Conservation (phyloP, 2,329 filamentous ascomycete genomes). For the Sporothrix curviconia region DNA sequence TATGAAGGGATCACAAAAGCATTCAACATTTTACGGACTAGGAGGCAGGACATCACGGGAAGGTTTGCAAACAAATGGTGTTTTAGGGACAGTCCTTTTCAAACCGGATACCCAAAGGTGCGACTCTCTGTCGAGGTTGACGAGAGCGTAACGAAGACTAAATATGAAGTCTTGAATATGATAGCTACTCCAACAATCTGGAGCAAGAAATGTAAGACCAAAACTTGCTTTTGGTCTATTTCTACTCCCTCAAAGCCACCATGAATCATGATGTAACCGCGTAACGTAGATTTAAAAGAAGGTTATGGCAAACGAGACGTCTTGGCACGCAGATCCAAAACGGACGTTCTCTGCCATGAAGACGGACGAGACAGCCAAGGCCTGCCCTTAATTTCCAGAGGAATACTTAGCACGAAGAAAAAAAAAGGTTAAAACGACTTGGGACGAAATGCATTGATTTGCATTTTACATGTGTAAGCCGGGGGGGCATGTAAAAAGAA, state of each 20-base stretch:
- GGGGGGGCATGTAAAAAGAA: neutral
- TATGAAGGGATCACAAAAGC: slow-evolving; percentile 13
- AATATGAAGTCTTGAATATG: neutral
- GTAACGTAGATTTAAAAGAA: neutral
- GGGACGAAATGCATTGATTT: neutral
- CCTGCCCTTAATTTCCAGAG: neutral
- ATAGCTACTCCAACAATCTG: neutral
- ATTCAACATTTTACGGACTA: slow-evolving; percentile 18
- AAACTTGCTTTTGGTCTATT: neutral
- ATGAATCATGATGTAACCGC: neutral
- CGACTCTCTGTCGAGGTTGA: neutral
- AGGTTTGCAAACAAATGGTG: slow-evolving; percentile 10
- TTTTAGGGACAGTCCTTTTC: slow-evolving; percentile 18
- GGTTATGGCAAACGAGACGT: neutral
- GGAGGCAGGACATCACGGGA: neutral
- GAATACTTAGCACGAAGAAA: neutral
- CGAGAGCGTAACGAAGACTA: neutral
- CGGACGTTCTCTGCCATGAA: neutral
- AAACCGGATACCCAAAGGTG: slow-evolving; percentile 18
- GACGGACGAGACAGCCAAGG: neutral
- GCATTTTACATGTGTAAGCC: neutral
- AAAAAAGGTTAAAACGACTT: neutral
- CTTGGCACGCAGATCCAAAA: neutral
- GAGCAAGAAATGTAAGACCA: slow-evolving; percentile 10
- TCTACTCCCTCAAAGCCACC: neutral